Evolutionary conservation across 495 filamentous ascomycete species (phyloP), one percentile per base, ranked within the genome.

Genomic region (Peziza echinospora): DNA sequence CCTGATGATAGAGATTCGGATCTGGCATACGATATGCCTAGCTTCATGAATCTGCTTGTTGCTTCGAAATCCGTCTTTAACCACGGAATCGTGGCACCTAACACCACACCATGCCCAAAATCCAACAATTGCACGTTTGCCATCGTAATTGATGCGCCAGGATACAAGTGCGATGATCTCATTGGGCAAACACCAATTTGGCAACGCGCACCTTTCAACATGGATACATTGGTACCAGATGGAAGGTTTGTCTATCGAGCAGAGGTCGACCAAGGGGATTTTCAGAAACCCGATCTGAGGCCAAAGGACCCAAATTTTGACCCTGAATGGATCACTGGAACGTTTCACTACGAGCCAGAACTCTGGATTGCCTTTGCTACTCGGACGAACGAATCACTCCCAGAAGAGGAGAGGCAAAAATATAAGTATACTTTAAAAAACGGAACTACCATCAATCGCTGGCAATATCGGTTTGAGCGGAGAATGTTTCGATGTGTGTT

Each of bases 321-420:
- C 30, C 6, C 30, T 2, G 30, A 37, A 11, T 37, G 30, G 30
- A 37, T 43, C n/a, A 11, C 13, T 21, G 64, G 64, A 1, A 53
- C 53, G 0, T 65, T 66, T 45, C 6, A 47, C 10, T 41, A 50
- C 6, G 62, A 64, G 39, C 64, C 64, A 10, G 53, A 60, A 3
- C 40, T 66, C 9, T 65, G 62, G 62, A 49, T 66, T 25, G 64
- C 61, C 4, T 62, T 60, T 49, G 26, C 48, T n/a, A 44, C 54
- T 16, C 57, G 64, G 26, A 65, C 63, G 3, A 54, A 48, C 1
- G 51, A 44, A 5, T 54, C 51, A 0, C 48, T 57, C 3, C 23
- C 42, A 5, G 24, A 44, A 43, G 3, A 37, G 19, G 30, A 37
- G 13, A 37, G 30, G 30, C n/a, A n/a, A n/a, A n/a, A n/a, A n/a